phyloP scores from a whole-genome alignment of 768 basidiomycete species.

The Jaapia argillacea region DNA sequence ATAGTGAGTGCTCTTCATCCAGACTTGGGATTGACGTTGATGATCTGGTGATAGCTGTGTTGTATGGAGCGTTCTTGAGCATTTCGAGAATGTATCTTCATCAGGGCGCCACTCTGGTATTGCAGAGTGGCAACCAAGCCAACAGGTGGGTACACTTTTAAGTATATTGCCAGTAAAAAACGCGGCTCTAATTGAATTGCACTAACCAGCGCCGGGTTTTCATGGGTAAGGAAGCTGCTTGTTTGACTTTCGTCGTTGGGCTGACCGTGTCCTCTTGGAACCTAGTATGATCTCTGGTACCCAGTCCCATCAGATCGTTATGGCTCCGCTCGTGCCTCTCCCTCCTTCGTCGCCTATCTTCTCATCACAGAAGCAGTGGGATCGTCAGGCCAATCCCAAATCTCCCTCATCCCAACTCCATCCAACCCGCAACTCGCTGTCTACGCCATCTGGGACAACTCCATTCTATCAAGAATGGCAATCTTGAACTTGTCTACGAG shows the following conservation, averaged over 20 bases:
- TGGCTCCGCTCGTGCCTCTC: constrained; percentile 16
- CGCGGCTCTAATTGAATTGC: not conserved
- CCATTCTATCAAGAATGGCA: constrained; percentile 11
- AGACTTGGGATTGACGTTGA: constrained; percentile 2
- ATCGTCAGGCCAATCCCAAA: constrained; percentile 11
- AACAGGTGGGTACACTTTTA: constrained; percentile 17
- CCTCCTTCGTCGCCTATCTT: constrained; percentile 22
- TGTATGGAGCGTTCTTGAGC: constrained; percentile 17
- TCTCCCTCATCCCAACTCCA: constrained; percentile 13
- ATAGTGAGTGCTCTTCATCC: constrained; percentile 13
- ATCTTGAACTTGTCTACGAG: constrained; percentile 18
- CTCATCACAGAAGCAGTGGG: constrained; percentile 23
- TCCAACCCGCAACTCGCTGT: constrained; percentile 15
- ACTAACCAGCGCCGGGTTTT: constrained; percentile 18
- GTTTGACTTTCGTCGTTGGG: not conserved
- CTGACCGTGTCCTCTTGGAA: not conserved
- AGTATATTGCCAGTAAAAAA: no score
- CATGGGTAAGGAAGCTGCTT: constrained; percentile 10
- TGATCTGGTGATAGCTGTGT: constrained; percentile 10
- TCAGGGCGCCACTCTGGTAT: constrained; percentile 23
- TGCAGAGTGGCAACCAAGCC: constrained; percentile 20
- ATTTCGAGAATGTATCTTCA: constrained; percentile 24
- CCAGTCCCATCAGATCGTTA: constrained; percentile 16
- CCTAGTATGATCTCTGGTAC: constrained; percentile 24
- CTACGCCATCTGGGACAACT: constrained; percentile 21